These are phyloP conservation scores for Diaporthe sp. DNA, from an alignment of 2,329 filamentous ascomycete genomes.

Conservation along the genomic window DNA sequence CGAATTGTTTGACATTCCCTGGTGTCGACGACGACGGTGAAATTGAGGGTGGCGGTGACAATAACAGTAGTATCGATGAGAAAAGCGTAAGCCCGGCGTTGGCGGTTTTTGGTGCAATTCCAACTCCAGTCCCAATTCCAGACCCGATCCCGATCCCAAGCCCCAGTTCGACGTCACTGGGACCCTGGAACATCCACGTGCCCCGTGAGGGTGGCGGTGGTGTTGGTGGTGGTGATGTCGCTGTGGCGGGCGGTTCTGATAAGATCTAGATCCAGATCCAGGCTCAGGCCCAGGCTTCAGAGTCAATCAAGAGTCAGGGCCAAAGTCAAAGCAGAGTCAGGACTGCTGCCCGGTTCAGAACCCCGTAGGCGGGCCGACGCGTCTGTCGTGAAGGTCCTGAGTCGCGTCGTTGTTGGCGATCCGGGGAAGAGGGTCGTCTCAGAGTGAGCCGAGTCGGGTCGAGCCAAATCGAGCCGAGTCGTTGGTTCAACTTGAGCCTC, in stretches of 20 bases:
- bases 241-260: background rate
- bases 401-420: constrained; percentile 35
- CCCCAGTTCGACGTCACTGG: constrained; percentile 33
- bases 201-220: constrained; percentile 9
- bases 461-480: constrained; percentile 1
- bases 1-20: constrained; percentile 36
- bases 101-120: background rate
- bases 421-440: constrained; percentile 33
- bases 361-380: constrained; percentile 21
- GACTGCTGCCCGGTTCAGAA: background rate
- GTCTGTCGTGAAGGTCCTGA: constrained; percentile 32
- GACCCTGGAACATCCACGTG: constrained; percentile 35
- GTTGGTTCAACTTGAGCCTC: constrained; percentile 27
- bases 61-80: background rate
- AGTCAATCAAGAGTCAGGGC: constrained; percentile 2
- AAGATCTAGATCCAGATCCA: constrained; percentile 2
- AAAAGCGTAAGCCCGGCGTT: background rate
- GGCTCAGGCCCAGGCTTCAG: background rate
- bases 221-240: background rate
- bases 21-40: background rate
- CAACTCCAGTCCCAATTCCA: background rate
- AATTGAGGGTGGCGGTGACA: background rate
- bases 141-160: constrained; percentile 29
- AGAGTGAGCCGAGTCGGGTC: constrained; percentile 8
- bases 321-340: constrained; percentile 10